phyloP scores from a whole-genome alignment of 257 asterid genomes.

The Solanum pennellii region DNA sequence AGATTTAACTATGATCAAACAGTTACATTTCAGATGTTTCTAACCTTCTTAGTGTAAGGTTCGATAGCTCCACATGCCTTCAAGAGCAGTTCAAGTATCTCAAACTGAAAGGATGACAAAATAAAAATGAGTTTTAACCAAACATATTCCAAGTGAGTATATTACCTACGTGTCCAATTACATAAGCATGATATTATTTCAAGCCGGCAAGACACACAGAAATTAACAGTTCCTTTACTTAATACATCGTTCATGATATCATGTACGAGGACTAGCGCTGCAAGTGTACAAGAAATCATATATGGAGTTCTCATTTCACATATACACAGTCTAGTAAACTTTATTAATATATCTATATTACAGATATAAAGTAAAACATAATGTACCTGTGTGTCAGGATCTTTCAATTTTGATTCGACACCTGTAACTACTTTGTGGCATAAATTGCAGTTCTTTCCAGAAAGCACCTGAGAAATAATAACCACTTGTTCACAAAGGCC shows the following conservation, averaged over 20 bases:
- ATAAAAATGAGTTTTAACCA: neutral
- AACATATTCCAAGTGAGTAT: neutral
- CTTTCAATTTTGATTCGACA: conserved; percentile 65
- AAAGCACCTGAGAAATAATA: conserved; percentile 17
- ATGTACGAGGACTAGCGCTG: neutral
- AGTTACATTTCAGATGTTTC: neutral
- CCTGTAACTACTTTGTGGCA: conserved; percentile 68
- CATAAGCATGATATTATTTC: neutral
- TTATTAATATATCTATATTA: too few species aligned
- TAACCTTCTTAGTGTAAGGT: conserved; percentile 49
- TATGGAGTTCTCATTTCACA: neutral
- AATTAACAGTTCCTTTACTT: neutral
- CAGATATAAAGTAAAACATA: neutral
- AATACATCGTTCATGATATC: neutral
- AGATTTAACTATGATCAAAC: neutral
- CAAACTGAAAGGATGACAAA: conserved; percentile 45
- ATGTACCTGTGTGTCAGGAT: conserved; percentile 82
- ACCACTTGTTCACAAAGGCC: conserved; percentile 43
- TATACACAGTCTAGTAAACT: neutral
- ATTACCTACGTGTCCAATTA: neutral
- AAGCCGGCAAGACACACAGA: neutral
- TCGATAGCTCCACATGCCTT: conserved; percentile 64
- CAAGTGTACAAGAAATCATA: neutral
- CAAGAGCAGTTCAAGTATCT: conserved; percentile 64
- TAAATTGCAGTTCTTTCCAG: conserved; percentile 51